A percentile compares a stretch with the other conserved stretches of the same genome.
Conservation (phyloP, 768 basidiomycete species). For the Amanita inopinata region DNA sequence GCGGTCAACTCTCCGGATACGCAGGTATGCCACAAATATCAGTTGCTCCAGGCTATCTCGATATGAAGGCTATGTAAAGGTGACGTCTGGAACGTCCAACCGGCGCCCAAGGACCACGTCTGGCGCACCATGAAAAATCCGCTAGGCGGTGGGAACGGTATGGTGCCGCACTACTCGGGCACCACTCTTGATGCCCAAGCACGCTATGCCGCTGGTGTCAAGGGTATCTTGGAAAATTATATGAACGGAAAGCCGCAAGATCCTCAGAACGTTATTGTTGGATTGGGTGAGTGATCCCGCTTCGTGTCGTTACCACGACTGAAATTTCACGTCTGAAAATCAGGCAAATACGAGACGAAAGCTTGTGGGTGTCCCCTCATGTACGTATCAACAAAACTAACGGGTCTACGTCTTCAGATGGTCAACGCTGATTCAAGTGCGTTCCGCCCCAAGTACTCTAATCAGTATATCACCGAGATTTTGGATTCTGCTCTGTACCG, state of each 20-base stretch:
- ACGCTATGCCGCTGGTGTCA: conserved; percentile 71
- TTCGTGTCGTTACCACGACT: background rate
- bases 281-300: conserved; percentile 37
- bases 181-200: conserved; percentile 86
- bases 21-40: conserved; percentile 19
- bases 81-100: conserved; percentile 85
- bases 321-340: conserved; percentile 3
- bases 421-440: conserved; percentile 32
- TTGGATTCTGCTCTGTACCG: background rate
- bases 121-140: conserved; percentile 82
- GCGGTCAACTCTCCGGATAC: conserved; percentile 64
- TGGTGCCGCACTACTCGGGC: conserved; percentile 82
- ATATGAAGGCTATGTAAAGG: conserved; percentile 19
- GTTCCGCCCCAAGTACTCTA: too few relatives aligned
- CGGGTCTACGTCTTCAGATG: conserved; percentile 26
- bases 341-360: conserved; percentile 34
- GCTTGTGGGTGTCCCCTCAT: conserved; percentile 27
- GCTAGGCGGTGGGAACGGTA: conserved; percentile 79
- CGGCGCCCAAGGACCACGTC: conserved; percentile 76
- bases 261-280: conserved; percentile 74
- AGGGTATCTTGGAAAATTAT: conserved; percentile 66
- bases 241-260: conserved; percentile 55
- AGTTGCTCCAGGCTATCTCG: conserved; percentile 20
- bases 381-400: background rate
- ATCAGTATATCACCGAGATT: too few relatives aligned